These are phyloP conservation scores for Monosporascus sp. DNA, from an alignment of 2,329 filamentous ascomycete species.

Conservation along the genomic window DNA sequence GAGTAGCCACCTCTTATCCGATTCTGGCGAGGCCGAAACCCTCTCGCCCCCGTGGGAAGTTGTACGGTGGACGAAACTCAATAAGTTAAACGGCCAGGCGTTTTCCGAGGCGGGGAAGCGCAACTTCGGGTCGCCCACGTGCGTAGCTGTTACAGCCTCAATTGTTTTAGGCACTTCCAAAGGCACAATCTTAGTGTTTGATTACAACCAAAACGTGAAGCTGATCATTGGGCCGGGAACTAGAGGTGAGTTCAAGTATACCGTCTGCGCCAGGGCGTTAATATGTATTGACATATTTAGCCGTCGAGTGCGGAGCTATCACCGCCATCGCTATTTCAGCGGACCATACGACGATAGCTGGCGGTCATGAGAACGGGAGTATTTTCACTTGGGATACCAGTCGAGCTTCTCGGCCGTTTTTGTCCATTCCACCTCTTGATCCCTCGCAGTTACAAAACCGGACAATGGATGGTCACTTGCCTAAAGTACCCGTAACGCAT, in stretches of 20 bases:
- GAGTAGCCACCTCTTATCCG: slow-evolving; percentile 61
- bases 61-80: slow-evolving; percentile 89
- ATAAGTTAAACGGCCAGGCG: slow-evolving; percentile 80
- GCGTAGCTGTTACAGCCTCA: slow-evolving; percentile 77
- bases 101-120: slow-evolving; percentile 91
- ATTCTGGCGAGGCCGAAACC: slow-evolving; percentile 61
- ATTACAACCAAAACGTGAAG: slow-evolving; percentile 94
- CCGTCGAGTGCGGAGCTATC: slow-evolving; percentile 83
- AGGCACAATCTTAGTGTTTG: slow-evolving; percentile 90
- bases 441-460: slow-evolving; percentile 57
- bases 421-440: slow-evolving; percentile 76
- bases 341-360: slow-evolving; percentile 87
- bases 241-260: slow-evolving; percentile 57
- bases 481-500: slow-evolving; percentile 74
- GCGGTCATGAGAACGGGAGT: slow-evolving; percentile 80
- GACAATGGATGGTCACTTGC: slow-evolving; percentile 75
- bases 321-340: slow-evolving; percentile 87
- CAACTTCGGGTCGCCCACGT: slow-evolving; percentile 88
- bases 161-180: slow-evolving; percentile 92
- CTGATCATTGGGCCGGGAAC: slow-evolving; percentile 90
- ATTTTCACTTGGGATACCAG: slow-evolving; percentile 97
- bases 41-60: slow-evolving; percentile 90
- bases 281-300: slow-evolving; percentile 41
- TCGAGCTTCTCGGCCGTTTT: slow-evolving; percentile 76
- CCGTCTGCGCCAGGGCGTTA: background rate